Base-by-base conservation (phyloP, 2,329 filamentous ascomycete species). In the Pseudogymnoascus sp. region DNA sequence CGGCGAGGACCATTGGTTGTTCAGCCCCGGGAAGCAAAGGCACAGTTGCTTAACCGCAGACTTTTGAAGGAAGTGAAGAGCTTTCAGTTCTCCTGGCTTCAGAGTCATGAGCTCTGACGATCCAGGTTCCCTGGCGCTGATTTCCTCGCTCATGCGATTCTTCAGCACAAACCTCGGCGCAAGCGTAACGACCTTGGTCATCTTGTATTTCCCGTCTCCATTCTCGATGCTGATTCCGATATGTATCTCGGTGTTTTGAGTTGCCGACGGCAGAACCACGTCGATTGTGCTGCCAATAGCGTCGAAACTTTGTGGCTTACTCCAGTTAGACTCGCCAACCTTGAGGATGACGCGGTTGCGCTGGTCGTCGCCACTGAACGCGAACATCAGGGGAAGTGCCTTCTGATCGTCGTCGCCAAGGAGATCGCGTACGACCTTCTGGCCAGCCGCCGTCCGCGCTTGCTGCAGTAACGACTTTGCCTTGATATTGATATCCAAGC, bases 231-330 rank as follows among this genome's bases (percentile, higher is more conserved):
- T 93, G 60, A 99, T 86, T 57, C 95, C 95, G 6, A 96, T 83
- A 71, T 97, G 92, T 71, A 97, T 93, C 74, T 99, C 95, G 2
- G 87, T 87, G 64, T 81, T 83, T 66, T 83, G 80, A 44, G 82
- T 83, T 1, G 83, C 77, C 0, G 92, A 91, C 60, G 89, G 88
- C 35, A 99, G 81, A 35, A 95, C 84, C 36, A 96, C 90, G 69
- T 97, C 93, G 15, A 91, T 88, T 0, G 89, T 92, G 71, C 93
- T 97, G 33, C 95, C 95, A 67, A 99, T 95, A 19, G 95, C 95
- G 72, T 99, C 96, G 70, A 99, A 96, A 82, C 91, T 97, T 74
- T 97, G 93, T 0, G 93, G 91, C 73, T 95, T 96, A 77, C 95
- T 97, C 96, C 95, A 99, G 65, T 87, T 85, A 0, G 95, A 97